A percentile compares a stretch with the other conserved stretches of the same genome.
Conservation (phyloP, 495 filamentous ascomycete species). For the Xylaria nigripes region DNA sequence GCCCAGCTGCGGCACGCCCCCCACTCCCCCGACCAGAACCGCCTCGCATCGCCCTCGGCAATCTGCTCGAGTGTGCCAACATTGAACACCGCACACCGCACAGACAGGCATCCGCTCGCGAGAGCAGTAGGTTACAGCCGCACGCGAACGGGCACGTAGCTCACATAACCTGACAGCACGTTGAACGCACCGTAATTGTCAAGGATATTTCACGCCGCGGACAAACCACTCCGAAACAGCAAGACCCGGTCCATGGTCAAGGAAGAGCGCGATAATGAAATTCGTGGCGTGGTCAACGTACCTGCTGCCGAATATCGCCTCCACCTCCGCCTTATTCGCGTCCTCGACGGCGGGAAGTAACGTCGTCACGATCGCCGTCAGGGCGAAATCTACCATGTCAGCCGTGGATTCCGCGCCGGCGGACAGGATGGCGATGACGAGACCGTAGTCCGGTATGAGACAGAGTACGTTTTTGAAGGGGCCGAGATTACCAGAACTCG, state of each 20-base stretch:
- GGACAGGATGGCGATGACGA: slow-evolving; percentile 42
- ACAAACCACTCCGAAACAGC: slow-evolving; percentile 32
- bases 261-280: slow-evolving; percentile 34
- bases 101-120: slow-evolving; percentile 7
- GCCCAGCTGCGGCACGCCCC: slow-evolving; percentile 29
- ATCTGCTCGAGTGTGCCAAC: slow-evolving; percentile 17
- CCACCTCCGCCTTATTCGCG: slow-evolving; percentile 36
- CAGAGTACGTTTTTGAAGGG: slow-evolving; percentile 39
- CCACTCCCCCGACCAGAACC: slow-evolving; percentile 20
- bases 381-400: slow-evolving; percentile 16
- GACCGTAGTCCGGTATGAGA: slow-evolving; percentile 44
- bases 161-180: slow-evolving; percentile 15
- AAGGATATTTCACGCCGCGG: slow-evolving; percentile 34
- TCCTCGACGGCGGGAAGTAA: slow-evolving; percentile 40
- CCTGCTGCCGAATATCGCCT: slow-evolving; percentile 30
- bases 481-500: slow-evolving; percentile 48
- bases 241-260: slow-evolving; percentile 39
- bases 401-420: slow-evolving; percentile 27
- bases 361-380: slow-evolving; percentile 29
- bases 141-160: slow-evolving; percentile 10
- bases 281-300: slow-evolving; percentile 31
- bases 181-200: slow-evolving; percentile 22
- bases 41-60: slow-evolving; percentile 16
- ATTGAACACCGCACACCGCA: slow-evolving; percentile 26
- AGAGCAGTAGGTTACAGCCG: slow-evolving; percentile 29